Evolutionary conservation across 2,329 filamentous ascomycete species (phyloP).

Genomic region (Cercospora berteroae): DNA sequence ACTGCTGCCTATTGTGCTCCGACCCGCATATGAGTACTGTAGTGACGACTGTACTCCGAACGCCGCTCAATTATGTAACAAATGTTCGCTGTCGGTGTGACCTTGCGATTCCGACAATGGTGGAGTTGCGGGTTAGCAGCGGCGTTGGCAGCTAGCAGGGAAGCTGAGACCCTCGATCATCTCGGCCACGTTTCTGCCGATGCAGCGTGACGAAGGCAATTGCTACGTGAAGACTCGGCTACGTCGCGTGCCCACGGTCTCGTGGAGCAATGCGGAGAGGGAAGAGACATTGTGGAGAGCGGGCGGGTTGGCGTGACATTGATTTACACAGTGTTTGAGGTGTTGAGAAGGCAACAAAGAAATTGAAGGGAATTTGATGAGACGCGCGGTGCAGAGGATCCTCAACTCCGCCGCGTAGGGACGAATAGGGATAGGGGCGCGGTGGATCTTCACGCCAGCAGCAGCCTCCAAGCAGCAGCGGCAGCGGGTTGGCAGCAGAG

Average conservation of each 20-base stretch:
- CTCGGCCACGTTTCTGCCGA: slow-evolving; percentile 3
- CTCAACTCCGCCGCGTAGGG: not conserved
- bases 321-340: not conserved
- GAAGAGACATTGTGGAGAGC: not conserved
- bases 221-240: not conserved
- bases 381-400: not conserved
- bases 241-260: not conserved
- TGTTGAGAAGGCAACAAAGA: not conserved
- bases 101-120: not conserved
- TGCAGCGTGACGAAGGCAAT: not conserved
- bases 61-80: not conserved
- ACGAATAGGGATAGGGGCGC: not conserved
- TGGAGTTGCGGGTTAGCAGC: not conserved
- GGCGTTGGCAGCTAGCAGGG: not conserved
- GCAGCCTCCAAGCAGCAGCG: not conserved
- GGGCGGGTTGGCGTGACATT: not conserved
- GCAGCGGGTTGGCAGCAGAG: not conserved
- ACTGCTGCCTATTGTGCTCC: not conserved
- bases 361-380: slow-evolving; percentile 4
- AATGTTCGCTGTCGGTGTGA: not conserved
- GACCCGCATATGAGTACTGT: not conserved
- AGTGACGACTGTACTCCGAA: not conserved
- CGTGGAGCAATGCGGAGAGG: slow-evolving; percentile 1
- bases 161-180: not conserved
- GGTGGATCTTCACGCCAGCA: not conserved